Evolutionary conservation across 495 filamentous ascomycete species (phyloP).

Genomic region (Penicillium nucicola): DNA sequence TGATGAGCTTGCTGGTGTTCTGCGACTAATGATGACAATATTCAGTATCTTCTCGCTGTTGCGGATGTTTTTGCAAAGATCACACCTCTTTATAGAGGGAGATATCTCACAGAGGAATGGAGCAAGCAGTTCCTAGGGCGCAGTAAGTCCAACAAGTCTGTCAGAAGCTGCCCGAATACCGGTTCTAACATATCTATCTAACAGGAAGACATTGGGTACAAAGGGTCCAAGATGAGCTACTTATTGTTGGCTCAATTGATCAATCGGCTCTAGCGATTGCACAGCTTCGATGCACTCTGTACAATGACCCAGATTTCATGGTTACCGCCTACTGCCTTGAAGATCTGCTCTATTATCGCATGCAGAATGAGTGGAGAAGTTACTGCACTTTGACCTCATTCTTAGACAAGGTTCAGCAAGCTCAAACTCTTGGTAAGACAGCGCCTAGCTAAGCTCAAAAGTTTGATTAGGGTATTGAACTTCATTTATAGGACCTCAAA

Average conservation of each 20-base stretch:
- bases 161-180: too few relatives aligned
- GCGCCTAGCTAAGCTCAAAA: neutral
- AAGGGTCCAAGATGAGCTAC: conserved; percentile 9
- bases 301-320: neutral
- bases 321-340: conserved; percentile 14
- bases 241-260: conserved; percentile 14
- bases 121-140: neutral
- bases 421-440: conserved; percentile 6
- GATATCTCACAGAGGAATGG: neutral
- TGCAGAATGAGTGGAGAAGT: conserved; percentile 6
- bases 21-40: too few relatives aligned
- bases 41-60: conserved; percentile 4
- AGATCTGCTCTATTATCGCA: conserved; percentile 17
- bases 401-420: conserved; percentile 7
- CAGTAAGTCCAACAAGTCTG: neutral
- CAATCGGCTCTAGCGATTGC: conserved; percentile 9
- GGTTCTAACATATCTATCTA: neutral
- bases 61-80: conserved; percentile 8
- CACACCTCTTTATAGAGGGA: conserved; percentile 9
- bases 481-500: neutral
- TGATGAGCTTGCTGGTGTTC: neutral
- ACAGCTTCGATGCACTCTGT: neutral
- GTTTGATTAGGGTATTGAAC: neutral
- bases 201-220: conserved; percentile 21
- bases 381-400: neutral